A percentile compares a stretch with the other conserved stretches of the same genome.
phyloP scores from a whole-genome alignment of 257 asterid genomes.

The Solanum virginianum region DNA sequence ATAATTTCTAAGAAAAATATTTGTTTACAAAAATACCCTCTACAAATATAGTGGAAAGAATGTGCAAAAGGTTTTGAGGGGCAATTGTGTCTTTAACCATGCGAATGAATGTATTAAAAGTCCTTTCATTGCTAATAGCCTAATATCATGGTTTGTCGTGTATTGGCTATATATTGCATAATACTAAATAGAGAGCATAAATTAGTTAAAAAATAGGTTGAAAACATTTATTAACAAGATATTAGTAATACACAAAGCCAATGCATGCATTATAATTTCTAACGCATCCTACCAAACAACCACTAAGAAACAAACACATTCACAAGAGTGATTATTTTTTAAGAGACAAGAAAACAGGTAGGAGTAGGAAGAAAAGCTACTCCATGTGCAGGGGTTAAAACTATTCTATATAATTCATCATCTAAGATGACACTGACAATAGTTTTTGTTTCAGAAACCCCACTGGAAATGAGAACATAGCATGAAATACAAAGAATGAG shows the following conservation, averaged over 20 bases:
- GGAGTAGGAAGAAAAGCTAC: slow-evolving; percentile 9
- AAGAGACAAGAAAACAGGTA: slow-evolving; percentile 19
- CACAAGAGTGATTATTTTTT: neutral
- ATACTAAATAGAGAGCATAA: neutral
- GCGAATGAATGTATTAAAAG: neutral
- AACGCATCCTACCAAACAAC: neutral
- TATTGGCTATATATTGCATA: neutral
- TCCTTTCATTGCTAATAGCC: neutral
- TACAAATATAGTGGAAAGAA: neutral
- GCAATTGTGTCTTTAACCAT: neutral
- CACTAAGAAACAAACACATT: neutral
- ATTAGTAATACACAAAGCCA: neutral
- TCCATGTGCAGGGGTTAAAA: slow-evolving; percentile 33
- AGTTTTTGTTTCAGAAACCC: neutral
- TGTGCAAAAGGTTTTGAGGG: neutral
- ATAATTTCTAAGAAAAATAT: neutral
- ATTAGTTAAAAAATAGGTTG: neutral
- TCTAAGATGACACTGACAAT: slow-evolving; percentile 14
- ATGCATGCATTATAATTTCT: neutral
- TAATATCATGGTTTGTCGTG: neutral
- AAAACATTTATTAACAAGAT: neutral
- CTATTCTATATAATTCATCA: slow-evolving; percentile 10
- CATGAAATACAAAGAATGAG: slow-evolving; percentile 2
- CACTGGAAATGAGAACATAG: slow-evolving; percentile 10
- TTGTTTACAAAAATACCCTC: neutral